A percentile compares a stretch with the other conserved stretches of the same genome.
phyloP scores from a whole-genome alignment of 2,329 filamentous ascomycete genomes.

The Ophiostoma australiae region DNA sequence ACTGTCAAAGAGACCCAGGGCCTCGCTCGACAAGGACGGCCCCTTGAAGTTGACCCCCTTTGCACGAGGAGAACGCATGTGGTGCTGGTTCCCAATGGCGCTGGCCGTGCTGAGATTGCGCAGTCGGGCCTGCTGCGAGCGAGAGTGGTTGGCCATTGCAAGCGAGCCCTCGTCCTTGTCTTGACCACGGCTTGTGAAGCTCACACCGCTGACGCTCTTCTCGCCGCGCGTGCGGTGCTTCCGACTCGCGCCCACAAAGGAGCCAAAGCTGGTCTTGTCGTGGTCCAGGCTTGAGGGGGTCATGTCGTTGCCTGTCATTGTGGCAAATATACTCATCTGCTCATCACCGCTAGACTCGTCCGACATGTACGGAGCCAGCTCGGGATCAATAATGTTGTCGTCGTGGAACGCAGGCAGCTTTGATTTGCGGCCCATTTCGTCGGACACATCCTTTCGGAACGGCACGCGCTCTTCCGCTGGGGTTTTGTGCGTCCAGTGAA shows the following conservation, averaged over 20 bases:
- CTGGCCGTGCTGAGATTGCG: constrained; percentile 83
- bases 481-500: constrained; percentile 69
- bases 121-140: constrained; percentile 51
- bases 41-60: constrained; percentile 55
- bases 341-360: constrained; percentile 93
- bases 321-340: constrained; percentile 78
- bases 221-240: constrained; percentile 74
- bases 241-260: constrained; percentile 66
- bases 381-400: constrained; percentile 97
- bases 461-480: constrained; percentile 73
- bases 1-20: constrained; percentile 44
- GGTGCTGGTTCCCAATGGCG: constrained; percentile 50
- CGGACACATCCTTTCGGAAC: constrained; percentile 67
- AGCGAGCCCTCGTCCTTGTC: constrained; percentile 57
- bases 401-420: constrained; percentile 90
- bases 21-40: constrained; percentile 48
- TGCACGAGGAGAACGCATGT: constrained; percentile 68
- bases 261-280: constrained; percentile 68
- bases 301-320: constrained; percentile 61
- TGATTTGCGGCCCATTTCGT: constrained; percentile 61
- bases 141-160: constrained; percentile 43
- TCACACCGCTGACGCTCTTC: constrained; percentile 67
- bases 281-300: constrained; percentile 64
- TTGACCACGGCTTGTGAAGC: constrained; percentile 61
- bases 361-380: constrained; percentile 90